phyloP scores from a whole-genome alignment of 805 yeast genomes.

The Metschnikowia picachoensis region DNA sequence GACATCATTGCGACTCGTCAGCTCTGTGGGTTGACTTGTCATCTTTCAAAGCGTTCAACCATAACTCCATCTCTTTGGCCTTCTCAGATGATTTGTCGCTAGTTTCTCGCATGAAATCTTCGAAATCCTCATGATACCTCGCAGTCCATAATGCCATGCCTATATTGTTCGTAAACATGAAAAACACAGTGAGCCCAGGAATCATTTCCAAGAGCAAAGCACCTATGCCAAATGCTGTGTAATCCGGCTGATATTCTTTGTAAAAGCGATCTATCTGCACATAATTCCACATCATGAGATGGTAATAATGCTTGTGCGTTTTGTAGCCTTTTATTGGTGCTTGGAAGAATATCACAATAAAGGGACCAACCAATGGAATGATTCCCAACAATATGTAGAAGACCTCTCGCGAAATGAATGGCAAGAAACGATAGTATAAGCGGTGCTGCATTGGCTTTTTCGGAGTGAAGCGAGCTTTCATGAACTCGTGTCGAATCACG shows the following conservation, averaged over 20 bases:
- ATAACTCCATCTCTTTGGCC: conserved; percentile 3
- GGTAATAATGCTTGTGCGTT: conserved; percentile 54
- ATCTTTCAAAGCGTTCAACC: background rate
- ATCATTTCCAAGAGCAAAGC: conserved; percentile 49
- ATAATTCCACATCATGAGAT: conserved; percentile 47
- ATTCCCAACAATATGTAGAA: conserved; percentile 38
- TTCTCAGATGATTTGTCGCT: background rate
- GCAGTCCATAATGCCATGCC: conserved; percentile 69
- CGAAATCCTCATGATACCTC: conserved; percentile 22
- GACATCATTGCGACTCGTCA: no score
- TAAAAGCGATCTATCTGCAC: conserved; percentile 40
- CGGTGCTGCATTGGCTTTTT: background rate
- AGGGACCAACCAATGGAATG: conserved; percentile 61
- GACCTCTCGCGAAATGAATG: conserved; percentile 28
- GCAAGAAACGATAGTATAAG: conserved; percentile 18
- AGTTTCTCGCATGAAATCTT: background rate
- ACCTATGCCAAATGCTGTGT: conserved; percentile 48
- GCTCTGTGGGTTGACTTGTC: background rate
- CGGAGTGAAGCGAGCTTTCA: background rate
- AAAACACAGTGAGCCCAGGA: conserved; percentile 51
- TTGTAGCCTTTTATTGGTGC: conserved; percentile 53
- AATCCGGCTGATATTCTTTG: conserved; percentile 35
- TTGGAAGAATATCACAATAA: conserved; percentile 44
- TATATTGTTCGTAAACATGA: conserved; percentile 53
- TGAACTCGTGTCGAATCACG: conserved; percentile 24